Evolutionary conservation across 2,329 filamentous ascomycete genomes (phyloP).

Genomic region (Onygenales sp.): DNA sequence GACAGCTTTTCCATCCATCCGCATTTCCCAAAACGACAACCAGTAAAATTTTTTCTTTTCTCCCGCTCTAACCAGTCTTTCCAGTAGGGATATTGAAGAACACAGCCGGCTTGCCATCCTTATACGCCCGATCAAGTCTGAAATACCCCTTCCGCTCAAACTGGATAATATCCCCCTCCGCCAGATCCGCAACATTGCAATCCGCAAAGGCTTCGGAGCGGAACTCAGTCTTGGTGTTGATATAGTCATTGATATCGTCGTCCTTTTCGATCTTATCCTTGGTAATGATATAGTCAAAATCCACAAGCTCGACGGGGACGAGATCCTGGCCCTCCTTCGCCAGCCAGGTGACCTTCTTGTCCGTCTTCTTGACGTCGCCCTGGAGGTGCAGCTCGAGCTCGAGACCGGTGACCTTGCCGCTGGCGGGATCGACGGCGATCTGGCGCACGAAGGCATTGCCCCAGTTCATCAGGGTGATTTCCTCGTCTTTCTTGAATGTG

Average conservation of each 20-base stretch:
- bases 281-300: slow-evolving; percentile 90
- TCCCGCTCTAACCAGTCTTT: slow-evolving; percentile 27
- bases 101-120: slow-evolving; percentile 50
- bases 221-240: slow-evolving; percentile 67
- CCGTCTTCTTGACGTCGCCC: slow-evolving; percentile 88
- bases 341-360: slow-evolving; percentile 96
- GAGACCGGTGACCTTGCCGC: slow-evolving; percentile 55
- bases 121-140: slow-evolving; percentile 61
- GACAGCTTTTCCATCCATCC: background rate
- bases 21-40: background rate
- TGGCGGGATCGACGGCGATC: slow-evolving; percentile 38
- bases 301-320: slow-evolving; percentile 74
- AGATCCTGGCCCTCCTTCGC: slow-evolving; percentile 62
- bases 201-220: slow-evolving; percentile 70
- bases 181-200: slow-evolving; percentile 66
- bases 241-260: slow-evolving; percentile 72
- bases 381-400: slow-evolving; percentile 81
- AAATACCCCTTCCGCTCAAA: slow-evolving; percentile 91
- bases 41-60: background rate
- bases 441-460: slow-evolving; percentile 50
- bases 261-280: slow-evolving; percentile 91
- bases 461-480: slow-evolving; percentile 51
- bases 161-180: slow-evolving; percentile 86
- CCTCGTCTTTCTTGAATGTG: slow-evolving; percentile 22
- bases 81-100: slow-evolving; percentile 64